Base-by-base conservation (phyloP, 2,329 filamentous ascomycete genomes). In the Aspergillus fischeri region DNA sequence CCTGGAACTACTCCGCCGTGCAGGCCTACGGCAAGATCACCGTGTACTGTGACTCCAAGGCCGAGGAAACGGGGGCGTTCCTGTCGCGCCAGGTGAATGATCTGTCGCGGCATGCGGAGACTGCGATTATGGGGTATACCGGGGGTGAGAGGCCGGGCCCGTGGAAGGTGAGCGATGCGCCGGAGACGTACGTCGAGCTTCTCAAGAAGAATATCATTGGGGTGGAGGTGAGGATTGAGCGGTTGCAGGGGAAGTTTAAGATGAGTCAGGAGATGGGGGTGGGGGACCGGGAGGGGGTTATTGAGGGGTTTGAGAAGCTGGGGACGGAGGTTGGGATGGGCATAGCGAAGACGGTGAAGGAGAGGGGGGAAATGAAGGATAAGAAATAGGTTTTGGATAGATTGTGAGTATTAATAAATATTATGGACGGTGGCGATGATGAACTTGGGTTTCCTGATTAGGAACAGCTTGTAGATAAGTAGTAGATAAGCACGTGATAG, bases 1-100 rank as follows among this genome's bases (percentile, higher is more conserved):
- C 86, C 0, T 89, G 86, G 87, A 86, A 90, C 69, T 90, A 89
- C 63, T 77, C 83, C 0, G 85, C 86, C 0, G 86, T 80, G 0
- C 84, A 89, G 70, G 83, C 77, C 0, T 88, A 88, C 62, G 86
- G 86, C 1, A 78, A 70, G 1, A 81, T 82, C 1, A 81, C 60
- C 0, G 71, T 88, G 3, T 83, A 80, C 60, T 80, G 73, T 56
- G 81, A 88, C 55, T 65, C 79, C 5, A 76, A 77, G 49, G 67
- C 77, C 0, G 64, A 72, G 0, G 76, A 79, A 24, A 82, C 83
- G 0, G 65, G 67, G 0, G 58, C 60, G 0, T 88, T 83, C 54
- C 68, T 89, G 9, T 59, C 70, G 0, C 73, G 66, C 49, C 84
- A 87, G 65, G 72, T 87, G 2, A 61, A 73, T 1, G 84, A 84